Percentiles rank a stretch among this genome's conserved stretches.
Evolutionary conservation across 768 basidiomycete species (phyloP).

Genomic region (Tulasnella calospora): DNA sequence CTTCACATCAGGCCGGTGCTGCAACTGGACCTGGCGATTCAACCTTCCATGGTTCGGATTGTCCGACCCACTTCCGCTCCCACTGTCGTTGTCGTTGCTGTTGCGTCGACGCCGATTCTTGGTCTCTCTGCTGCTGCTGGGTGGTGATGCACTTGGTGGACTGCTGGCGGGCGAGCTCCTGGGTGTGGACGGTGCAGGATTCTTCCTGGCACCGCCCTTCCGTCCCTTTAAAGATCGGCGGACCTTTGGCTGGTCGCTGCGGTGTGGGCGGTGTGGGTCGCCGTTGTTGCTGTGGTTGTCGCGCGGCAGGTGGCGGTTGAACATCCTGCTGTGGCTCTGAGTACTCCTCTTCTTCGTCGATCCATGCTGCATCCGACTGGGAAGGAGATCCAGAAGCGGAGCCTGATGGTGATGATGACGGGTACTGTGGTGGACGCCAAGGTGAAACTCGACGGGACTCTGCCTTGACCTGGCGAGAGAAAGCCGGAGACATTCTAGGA

Average conservation of each 20-base stretch:
- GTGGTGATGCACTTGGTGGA: not conserved
- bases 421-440: not conserved
- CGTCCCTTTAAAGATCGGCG: slow-evolving; percentile 20
- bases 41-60: slow-evolving; percentile 19
- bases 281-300: not conserved
- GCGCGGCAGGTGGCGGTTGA: not conserved
- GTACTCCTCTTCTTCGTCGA: slow-evolving; percentile 15
- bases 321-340: not conserved
- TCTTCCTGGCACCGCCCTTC: slow-evolving; percentile 22
- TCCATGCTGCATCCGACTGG: slow-evolving; percentile 19
- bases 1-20: slow-evolving; percentile 13
- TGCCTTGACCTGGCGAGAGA: slow-evolving; percentile 15
- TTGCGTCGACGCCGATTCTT: slow-evolving; percentile 3
- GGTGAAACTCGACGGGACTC: slow-evolving; percentile 19
- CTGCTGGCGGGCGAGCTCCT: not conserved
- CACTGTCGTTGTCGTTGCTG: not conserved
- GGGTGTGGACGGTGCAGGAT: not conserved
- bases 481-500: slow-evolving; percentile 20
- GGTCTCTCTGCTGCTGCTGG: slow-evolving; percentile 24
- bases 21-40: slow-evolving; percentile 27
- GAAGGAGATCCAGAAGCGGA: not conserved
- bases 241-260: slow-evolving; percentile 12
- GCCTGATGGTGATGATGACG: not conserved
- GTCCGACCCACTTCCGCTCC: slow-evolving; percentile 1
- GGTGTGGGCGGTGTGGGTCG: slow-evolving; percentile 2